These are phyloP conservation scores for Arthrobotrys pseudoclavata DNA, from an alignment of 2,329 filamentous ascomycete genomes.

Conservation along the genomic window DNA sequence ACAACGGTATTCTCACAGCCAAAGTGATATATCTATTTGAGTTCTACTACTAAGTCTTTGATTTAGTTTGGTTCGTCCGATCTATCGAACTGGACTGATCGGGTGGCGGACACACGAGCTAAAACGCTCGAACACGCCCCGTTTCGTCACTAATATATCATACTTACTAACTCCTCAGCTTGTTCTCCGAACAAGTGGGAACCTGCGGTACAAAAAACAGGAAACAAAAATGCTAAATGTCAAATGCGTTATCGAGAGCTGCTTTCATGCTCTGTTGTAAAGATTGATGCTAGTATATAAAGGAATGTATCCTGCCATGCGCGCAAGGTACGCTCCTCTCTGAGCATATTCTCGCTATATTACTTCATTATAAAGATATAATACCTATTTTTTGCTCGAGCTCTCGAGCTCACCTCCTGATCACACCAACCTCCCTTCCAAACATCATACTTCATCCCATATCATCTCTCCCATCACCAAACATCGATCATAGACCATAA, in stretches of 20 bases:
- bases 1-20: too few species aligned
- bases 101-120: constrained; percentile 34
- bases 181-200: neutral
- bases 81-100: constrained; percentile 27
- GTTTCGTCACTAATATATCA: constrained; percentile 59
- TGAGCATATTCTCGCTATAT: constrained; percentile 27
- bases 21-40: neutral
- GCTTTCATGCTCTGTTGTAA: neutral
- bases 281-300: constrained; percentile 2
- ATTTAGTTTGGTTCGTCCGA: neutral
- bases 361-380: neutral
- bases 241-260: neutral
- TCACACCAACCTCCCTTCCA: constrained; percentile 5
- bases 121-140: constrained; percentile 7
- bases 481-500: neutral
- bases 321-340: neutral
- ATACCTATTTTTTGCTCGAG: too few species aligned
- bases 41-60: neutral
- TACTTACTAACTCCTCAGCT: neutral
- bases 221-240: constrained; percentile 3
- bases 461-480: constrained; percentile 6
- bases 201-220: neutral
- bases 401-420: neutral
- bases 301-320: constrained; percentile 12
- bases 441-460: neutral